Conservation (phyloP, 371 early-diverging fungal genomes). For the Rhizopus stolonifer region DNA sequence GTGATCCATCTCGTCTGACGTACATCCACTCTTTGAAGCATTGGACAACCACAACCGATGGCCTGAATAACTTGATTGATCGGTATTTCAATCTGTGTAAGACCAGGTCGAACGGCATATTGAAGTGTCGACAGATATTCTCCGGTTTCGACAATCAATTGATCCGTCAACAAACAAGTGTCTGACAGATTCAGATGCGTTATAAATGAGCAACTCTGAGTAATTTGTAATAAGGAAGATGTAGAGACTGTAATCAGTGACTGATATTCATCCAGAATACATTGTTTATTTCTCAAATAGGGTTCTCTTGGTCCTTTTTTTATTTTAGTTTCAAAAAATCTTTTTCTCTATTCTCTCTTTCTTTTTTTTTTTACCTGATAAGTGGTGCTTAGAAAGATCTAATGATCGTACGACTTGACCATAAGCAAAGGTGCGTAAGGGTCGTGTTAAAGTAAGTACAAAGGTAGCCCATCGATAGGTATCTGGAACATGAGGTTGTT, state of each 20-base stretch:
- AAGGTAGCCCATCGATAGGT: slow-evolving; percentile 66
- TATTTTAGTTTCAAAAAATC: slow-evolving; percentile 20
- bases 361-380: slow-evolving; percentile 19
- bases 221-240: slow-evolving; percentile 56
- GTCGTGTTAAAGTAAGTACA: slow-evolving; percentile 53
- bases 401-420: slow-evolving; percentile 33
- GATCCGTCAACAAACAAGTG: slow-evolving; percentile 49
- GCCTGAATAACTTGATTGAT: slow-evolving; percentile 44
- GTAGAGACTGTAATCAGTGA: slow-evolving; percentile 47
- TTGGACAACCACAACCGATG: slow-evolving; percentile 46
- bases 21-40: slow-evolving; percentile 45
- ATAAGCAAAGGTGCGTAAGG: slow-evolving; percentile 30
- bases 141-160: slow-evolving; percentile 54
- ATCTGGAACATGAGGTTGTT: slow-evolving; percentile 44
- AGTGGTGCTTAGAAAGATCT: slow-evolving; percentile 34
- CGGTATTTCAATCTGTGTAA: slow-evolving; percentile 53
- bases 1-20: slow-evolving; percentile 65
- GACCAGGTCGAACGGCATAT: slow-evolving; percentile 51
- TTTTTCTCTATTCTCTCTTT: not conserved
- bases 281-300: slow-evolving; percentile 7
- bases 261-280: not conserved
- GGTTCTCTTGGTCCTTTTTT: too few relatives aligned
- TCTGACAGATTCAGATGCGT: slow-evolving; percentile 52
- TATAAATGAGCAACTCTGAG: slow-evolving; percentile 50
- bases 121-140: slow-evolving; percentile 61